A percentile compares a stretch with the other conserved stretches of the same genome.
These are phyloP conservation scores for Plectranthus barbatus DNA, from an alignment of 257 asterid genomes.

Conservation along the genomic window DNA sequence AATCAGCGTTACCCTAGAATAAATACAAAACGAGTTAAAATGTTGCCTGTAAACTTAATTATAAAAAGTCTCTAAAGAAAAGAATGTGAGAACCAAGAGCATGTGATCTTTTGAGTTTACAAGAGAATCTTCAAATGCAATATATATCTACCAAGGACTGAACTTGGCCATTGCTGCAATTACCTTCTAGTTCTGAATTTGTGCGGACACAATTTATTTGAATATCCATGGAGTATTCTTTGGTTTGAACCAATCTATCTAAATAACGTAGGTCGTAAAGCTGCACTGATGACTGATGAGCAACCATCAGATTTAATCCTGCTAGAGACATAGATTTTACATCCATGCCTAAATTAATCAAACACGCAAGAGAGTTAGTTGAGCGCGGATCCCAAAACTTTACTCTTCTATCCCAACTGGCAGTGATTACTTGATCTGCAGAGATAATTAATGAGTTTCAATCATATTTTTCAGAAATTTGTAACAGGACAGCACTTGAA, in stretches of 20 bases:
- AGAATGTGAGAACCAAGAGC: background rate
- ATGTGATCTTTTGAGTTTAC: background rate
- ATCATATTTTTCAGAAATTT: background rate
- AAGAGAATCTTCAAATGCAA: conserved; percentile 2
- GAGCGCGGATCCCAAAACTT: conserved; percentile 78
- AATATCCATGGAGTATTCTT: conserved; percentile 35
- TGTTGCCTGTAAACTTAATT: background rate
- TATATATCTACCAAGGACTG: background rate
- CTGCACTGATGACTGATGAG: conserved; percentile 53
- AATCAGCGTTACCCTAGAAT: background rate
- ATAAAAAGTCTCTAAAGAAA: background rate
- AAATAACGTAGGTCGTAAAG: conserved; percentile 63
- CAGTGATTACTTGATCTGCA: conserved; percentile 57
- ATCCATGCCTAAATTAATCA: conserved; percentile 35
- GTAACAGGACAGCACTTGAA: background rate
- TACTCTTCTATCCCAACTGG: conserved; percentile 78
- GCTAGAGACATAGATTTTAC: conserved; percentile 70
- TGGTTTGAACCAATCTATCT: conserved; percentile 25
- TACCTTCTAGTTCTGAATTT: conserved; percentile 61
- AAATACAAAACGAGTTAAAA: background rate
- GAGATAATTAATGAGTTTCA: background rate
- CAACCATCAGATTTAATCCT: conserved; percentile 55
- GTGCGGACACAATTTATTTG: conserved; percentile 68
- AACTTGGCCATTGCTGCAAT: conserved; percentile 8
- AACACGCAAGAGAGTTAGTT: conserved; percentile 30